phyloP scores from a whole-genome alignment of 352 stramenopile species.

The Phytopythium helicoides region DNA sequence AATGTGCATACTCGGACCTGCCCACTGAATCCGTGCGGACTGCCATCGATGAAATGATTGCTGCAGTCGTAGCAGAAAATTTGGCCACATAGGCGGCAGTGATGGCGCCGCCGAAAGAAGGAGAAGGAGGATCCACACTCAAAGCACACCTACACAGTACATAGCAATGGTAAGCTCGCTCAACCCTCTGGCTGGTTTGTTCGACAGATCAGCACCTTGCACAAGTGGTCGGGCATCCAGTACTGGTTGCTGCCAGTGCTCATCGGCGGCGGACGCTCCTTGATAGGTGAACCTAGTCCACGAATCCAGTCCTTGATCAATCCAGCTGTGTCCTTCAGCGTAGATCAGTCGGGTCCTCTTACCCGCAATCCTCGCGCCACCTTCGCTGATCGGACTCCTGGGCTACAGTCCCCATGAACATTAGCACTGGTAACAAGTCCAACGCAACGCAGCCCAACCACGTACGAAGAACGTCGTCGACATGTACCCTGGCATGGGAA shows the following conservation, averaged over 20 bases:
- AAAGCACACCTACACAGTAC: slow-evolving; percentile 60
- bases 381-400: slow-evolving; percentile 10
- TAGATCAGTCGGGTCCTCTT: too few relatives aligned
- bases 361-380: slow-evolving; percentile 4
- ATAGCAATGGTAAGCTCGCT: neutral
- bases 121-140: slow-evolving; percentile 78
- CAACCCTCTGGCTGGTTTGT: too few relatives aligned
- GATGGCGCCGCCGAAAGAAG: slow-evolving; percentile 81
- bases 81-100: slow-evolving; percentile 83
- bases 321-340: too few relatives aligned
- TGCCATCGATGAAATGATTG: slow-evolving; percentile 68
- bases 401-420: slow-evolving; percentile 9
- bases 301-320: too few relatives aligned
- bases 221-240: slow-evolving; percentile 86
- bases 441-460: neutral
- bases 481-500: slow-evolving; percentile 59
- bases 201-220: slow-evolving; percentile 75
- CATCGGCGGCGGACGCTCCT: slow-evolving; percentile 23
- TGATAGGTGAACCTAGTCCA: slow-evolving; percentile 20
- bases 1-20: slow-evolving; percentile 78
- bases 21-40: slow-evolving; percentile 45
- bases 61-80: slow-evolving; percentile 88
- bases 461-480: slow-evolving; percentile 46
- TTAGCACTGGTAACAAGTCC: neutral
- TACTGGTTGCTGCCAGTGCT: slow-evolving; percentile 57